Conservation (phyloP, 306 rosid species). For the Ziziphus jujuba region DNA sequence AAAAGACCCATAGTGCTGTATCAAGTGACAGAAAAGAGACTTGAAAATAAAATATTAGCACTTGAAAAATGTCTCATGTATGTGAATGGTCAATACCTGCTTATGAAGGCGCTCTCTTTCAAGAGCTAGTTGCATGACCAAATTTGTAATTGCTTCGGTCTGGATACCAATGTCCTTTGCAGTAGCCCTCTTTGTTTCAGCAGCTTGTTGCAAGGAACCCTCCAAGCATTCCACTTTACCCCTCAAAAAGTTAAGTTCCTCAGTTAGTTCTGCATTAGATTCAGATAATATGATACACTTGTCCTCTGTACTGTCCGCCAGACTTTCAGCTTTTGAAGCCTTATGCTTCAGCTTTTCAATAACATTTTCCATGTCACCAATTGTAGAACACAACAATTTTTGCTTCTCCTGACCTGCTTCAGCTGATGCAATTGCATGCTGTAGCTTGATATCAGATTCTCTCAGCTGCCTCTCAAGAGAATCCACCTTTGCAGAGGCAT, state of each 20-base stretch:
- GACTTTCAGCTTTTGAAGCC: slow-evolving; percentile 67
- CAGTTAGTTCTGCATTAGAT: slow-evolving; percentile 62
- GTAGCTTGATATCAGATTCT: slow-evolving; percentile 56
- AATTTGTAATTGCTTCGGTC: slow-evolving; percentile 53
- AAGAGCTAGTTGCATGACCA: slow-evolving; percentile 69
- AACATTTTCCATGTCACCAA: slow-evolving; percentile 74
- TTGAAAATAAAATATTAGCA: not conserved
- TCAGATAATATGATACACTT: slow-evolving; percentile 69
- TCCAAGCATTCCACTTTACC: slow-evolving; percentile 64
- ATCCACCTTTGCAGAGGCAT: slow-evolving; percentile 38
- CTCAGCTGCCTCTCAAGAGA: slow-evolving; percentile 56
- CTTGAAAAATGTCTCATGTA: slow-evolving; percentile 17
- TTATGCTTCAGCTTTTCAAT: slow-evolving; percentile 72
- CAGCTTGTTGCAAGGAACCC: slow-evolving; percentile 61
- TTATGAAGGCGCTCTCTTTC: slow-evolving; percentile 93
- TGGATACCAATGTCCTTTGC: slow-evolving; percentile 62
- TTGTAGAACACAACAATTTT: slow-evolving; percentile 57
- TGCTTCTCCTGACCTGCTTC: slow-evolving; percentile 90
- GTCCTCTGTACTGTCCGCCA: slow-evolving; percentile 73
- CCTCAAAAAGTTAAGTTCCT: slow-evolving; percentile 64
- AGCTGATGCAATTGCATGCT: slow-evolving; percentile 74
- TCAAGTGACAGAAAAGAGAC: not conserved
- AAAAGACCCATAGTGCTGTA: not conserved
- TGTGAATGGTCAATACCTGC: slow-evolving; percentile 52
- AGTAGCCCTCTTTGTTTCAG: slow-evolving; percentile 64